Percentiles rank a stretch among this genome's conserved stretches.
These are phyloP conservation scores for Physaria fendleri DNA, from an alignment of 345 rosid species.

Conservation along the genomic window DNA sequence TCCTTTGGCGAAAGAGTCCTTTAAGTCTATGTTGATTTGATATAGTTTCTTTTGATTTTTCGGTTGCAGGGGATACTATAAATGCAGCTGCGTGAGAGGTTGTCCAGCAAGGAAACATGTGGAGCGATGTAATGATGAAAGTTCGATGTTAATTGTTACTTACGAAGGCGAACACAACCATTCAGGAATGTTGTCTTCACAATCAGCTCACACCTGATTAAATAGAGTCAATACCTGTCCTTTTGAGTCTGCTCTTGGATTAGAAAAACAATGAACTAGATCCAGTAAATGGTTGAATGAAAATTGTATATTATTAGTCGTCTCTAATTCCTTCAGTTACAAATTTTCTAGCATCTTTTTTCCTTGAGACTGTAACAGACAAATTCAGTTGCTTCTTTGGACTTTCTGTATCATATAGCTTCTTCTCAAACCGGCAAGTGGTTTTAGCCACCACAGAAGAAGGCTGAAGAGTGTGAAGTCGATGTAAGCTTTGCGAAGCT, in stretches of 20 bases:
- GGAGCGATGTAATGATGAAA: conserved; percentile 69
- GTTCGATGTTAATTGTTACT: conserved; percentile 69
- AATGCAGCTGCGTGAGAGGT: conserved; percentile 74
- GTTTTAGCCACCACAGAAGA: background rate
- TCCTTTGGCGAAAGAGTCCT: background rate
- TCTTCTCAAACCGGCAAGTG: background rate
- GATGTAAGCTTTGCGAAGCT: background rate
- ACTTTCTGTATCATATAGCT: background rate
- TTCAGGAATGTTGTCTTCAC: conserved; percentile 45
- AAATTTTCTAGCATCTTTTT: background rate
- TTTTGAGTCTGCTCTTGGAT: background rate
- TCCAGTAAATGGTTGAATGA: conserved; percentile 8
- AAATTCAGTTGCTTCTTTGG: background rate
- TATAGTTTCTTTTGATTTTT: background rate
- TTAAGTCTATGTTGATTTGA: background rate
- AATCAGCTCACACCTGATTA: conserved; percentile 49
- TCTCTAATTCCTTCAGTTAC: background rate
- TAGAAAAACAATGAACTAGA: conserved; percentile 10
- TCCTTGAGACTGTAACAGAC: background rate
- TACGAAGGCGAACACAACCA: conserved; percentile 82
- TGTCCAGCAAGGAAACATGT: conserved; percentile 90
- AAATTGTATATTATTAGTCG: conserved; percentile 22
- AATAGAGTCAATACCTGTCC: background rate
- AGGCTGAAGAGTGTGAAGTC: background rate
- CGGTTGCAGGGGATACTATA: conserved; percentile 66